phyloP scores from a whole-genome alignment of 108 stramenopile species.

The Thalassiosira profunda region DNA sequence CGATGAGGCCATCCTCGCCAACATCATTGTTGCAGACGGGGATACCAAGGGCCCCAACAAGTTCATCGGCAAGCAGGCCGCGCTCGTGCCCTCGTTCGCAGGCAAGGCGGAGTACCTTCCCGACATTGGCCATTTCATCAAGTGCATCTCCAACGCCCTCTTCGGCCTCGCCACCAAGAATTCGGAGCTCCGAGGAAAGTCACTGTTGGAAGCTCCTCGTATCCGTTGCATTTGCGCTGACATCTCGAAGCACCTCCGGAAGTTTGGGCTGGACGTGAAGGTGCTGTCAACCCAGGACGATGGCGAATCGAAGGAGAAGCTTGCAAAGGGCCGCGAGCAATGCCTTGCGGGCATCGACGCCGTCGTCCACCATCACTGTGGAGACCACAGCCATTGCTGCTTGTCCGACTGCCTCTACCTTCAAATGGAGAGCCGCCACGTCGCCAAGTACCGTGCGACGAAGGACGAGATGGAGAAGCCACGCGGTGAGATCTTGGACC shows the following conservation, averaged over 20 bases:
- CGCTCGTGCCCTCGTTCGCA: neutral
- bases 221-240: neutral
- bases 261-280: neutral
- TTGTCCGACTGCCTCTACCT: neutral
- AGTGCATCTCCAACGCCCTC: slow-evolving; percentile 7
- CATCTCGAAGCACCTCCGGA: neutral
- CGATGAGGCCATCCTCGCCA: slow-evolving; percentile 6
- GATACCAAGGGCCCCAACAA: slow-evolving; percentile 7
- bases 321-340: neutral
- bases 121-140: slow-evolving; percentile 16
- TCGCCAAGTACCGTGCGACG: neutral
- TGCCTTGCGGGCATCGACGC: neutral
- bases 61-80: neutral
- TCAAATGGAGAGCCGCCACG: neutral
- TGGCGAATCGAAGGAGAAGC: neutral
- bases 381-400: neutral
- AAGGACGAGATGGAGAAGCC: neutral
- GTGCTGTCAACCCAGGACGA: neutral
- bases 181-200: neutral
- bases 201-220: neutral
- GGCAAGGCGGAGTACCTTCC: neutral
- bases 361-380: slow-evolving; percentile 2
- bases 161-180: neutral
- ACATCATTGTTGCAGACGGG: slow-evolving; percentile 6
- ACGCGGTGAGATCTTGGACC: neutral